Base-by-base conservation (phyloP, 495 filamentous ascomycete species). In the Sporormia fimetaria region DNA sequence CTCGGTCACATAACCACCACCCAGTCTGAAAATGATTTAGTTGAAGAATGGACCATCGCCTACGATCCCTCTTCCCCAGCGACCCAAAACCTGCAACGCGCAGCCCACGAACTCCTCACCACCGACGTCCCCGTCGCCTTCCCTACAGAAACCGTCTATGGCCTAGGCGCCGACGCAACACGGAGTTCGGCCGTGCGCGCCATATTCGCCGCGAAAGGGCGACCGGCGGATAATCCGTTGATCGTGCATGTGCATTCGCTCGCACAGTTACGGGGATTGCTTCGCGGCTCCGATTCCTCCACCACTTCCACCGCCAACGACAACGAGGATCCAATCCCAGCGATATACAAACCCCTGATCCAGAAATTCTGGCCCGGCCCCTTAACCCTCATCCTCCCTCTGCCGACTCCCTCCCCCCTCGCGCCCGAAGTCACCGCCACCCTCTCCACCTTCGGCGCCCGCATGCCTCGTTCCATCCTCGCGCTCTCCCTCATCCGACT, bases 141-240 rank as follows among this genome's bases (percentile, higher is more conserved):
- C 57, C 92, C 90, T 4, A 99, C 92, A 0, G 90, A 99, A 63
- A 99, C 90, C 4, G 90, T 99, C 7, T 99, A 99, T 60, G 90
- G 90, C 2, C 70, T 99, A 10, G 90, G 87, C 33, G 90, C 88
- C 14, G 90, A 96, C 66, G 92, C 90, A 4, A 95, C 87, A 21
- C 73, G 81, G 54, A 79, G 71, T 47, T 66, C 61, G 25, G 80
- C 88, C n/a, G 88, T 95, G n/a, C 71, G 70, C 43, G 84, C 83
- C 4, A 99, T 99, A 52, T 99, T 87, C 61, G 65, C 69, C 11
- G 87, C 86, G 6, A 99, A 99, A 62, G 80, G 81, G 35, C 65
- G 90, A 31, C 90, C 90, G 11, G 77, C 76, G 4, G 90, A 99
- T 59, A 99, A 99, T 56, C 90, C 90, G 1, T 69, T 99, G 42